These are phyloP conservation scores for Albophoma yamanashiensis DNA, from an alignment of 2,329 filamentous ascomycete species.

Conservation along the genomic window DNA sequence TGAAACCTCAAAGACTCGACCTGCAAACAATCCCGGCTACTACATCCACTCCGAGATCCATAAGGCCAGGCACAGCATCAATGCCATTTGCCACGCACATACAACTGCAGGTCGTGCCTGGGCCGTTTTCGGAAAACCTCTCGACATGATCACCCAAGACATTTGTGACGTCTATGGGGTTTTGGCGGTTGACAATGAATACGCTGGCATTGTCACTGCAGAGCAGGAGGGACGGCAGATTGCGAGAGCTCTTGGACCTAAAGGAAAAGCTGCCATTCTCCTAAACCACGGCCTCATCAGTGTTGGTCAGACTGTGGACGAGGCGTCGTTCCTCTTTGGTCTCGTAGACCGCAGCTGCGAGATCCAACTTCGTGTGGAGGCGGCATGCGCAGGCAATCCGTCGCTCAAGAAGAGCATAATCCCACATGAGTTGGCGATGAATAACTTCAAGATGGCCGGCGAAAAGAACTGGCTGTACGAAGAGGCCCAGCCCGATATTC, in stretches of 20 bases:
- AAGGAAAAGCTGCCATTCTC: conserved; percentile 52
- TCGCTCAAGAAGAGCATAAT: conserved; percentile 29
- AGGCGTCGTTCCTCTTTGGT: conserved; percentile 61
- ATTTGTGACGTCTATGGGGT: conserved; percentile 54
- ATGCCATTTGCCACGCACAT: conserved; percentile 60
- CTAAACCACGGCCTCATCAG: conserved; percentile 65
- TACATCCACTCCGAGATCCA: conserved; percentile 60
- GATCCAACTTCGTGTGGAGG: conserved; percentile 58
- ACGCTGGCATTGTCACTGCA: conserved; percentile 44
- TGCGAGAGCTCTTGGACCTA: conserved; percentile 47
- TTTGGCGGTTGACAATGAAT: conserved; percentile 49
- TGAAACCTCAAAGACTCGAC: conserved; percentile 24
- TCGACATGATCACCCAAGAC: conserved; percentile 65
- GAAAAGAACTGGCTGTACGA: conserved; percentile 33
- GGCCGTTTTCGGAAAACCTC: conserved; percentile 49
- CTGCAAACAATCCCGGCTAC: conserved; percentile 58
- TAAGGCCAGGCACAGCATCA: conserved; percentile 52
- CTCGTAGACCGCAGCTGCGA: conserved; percentile 59
- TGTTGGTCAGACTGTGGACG: conserved; percentile 61
- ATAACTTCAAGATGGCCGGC: conserved; percentile 32
- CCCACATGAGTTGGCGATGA: conserved; percentile 25
- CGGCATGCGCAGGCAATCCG: conserved; percentile 39
- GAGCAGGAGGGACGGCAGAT: conserved; percentile 55
- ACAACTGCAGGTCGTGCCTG: conserved; percentile 57
- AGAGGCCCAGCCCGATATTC: conserved; percentile 35